Evolutionary conservation across 345 rosid genomes (phyloP).

Genomic region (Sonneratia alba): DNA sequence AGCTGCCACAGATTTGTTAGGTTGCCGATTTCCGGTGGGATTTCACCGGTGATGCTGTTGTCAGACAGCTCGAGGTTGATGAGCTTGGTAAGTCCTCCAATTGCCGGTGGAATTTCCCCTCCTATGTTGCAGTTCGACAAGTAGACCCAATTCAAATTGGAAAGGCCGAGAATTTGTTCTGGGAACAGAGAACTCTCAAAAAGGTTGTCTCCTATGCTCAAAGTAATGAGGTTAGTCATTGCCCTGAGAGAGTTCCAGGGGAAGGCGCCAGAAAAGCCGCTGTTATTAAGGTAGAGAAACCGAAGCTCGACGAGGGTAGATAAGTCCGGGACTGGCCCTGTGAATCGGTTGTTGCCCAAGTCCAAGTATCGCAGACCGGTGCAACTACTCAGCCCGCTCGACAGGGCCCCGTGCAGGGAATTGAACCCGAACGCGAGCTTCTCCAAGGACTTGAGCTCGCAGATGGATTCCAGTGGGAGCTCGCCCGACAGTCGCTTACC

Average conservation of each 20-base stretch:
- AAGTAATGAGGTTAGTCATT: constrained; percentile 16
- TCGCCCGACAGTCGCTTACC: constrained; percentile 18
- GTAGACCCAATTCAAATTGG: constrained; percentile 27
- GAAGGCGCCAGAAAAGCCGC: constrained; percentile 19
- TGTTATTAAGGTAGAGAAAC: constrained; percentile 11
- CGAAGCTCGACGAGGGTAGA: constrained; percentile 13
- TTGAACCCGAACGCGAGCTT: constrained; percentile 14
- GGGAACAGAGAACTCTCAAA: constrained; percentile 30
- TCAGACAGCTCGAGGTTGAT: constrained; percentile 24
- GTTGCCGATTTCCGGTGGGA: constrained; percentile 20
- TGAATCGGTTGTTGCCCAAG: constrained; percentile 12
- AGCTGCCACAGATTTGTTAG: constrained; percentile 31
- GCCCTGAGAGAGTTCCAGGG: constrained; percentile 31
- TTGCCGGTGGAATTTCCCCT: constrained; percentile 25
- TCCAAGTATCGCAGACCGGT: constrained; percentile 16
- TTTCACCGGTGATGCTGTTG: constrained; percentile 22
- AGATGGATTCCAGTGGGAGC: constrained; percentile 11
- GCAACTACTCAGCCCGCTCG: constrained; percentile 7
- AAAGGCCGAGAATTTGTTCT: constrained; percentile 16
- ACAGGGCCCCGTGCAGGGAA: constrained; percentile 8
- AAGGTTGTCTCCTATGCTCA: constrained; percentile 36
- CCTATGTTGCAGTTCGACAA: constrained; percentile 26
- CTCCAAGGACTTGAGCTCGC: constrained; percentile 11
- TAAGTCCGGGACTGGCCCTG: constrained; percentile 15
- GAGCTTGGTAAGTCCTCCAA: constrained; percentile 29